Evolutionary conservation across 805 yeast species (phyloP).

Genomic region (Ogataea polymorpha): DNA sequence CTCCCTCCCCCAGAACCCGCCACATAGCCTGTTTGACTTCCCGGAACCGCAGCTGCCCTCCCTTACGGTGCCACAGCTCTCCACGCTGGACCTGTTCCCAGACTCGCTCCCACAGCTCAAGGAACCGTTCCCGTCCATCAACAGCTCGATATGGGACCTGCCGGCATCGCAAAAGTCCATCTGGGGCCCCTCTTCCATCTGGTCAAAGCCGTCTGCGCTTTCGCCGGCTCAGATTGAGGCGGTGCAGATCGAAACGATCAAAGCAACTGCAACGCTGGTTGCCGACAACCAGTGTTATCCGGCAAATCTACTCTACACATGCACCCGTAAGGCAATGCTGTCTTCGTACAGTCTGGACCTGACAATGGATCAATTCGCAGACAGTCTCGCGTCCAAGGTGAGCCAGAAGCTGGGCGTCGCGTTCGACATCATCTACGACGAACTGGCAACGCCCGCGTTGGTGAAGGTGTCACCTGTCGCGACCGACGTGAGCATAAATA

Average conservation of each 20-base stretch:
- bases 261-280: slow-evolving; percentile 38
- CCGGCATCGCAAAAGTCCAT: slow-evolving; percentile 16
- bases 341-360: slow-evolving; percentile 34
- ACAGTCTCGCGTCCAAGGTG: slow-evolving; percentile 35
- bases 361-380: slow-evolving; percentile 30
- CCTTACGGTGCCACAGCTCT: slow-evolving; percentile 4
- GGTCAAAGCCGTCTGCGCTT: slow-evolving; percentile 14
- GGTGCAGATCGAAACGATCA: slow-evolving; percentile 42
- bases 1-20: slow-evolving; percentile 3
- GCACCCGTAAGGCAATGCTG: slow-evolving; percentile 35
- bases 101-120: slow-evolving; percentile 4
- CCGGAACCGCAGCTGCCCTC: slow-evolving; percentile 10
- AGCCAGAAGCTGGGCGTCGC: slow-evolving; percentile 27
- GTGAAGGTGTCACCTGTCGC: slow-evolving; percentile 31
- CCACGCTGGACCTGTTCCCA: slow-evolving; percentile 15
- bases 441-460: slow-evolving; percentile 42
- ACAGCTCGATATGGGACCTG: slow-evolving; percentile 12
- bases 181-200: slow-evolving; percentile 23
- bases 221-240: slow-evolving; percentile 29
- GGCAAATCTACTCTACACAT: slow-evolving; percentile 24
- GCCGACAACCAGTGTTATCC: slow-evolving; percentile 25
- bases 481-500: slow-evolving; percentile 3
- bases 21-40: not conserved
- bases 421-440: slow-evolving; percentile 46
- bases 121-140: slow-evolving; percentile 14